phyloP scores from a whole-genome alignment of 2,329 filamentous ascomycete genomes.

The Neopestalotiopsis clavispora region DNA sequence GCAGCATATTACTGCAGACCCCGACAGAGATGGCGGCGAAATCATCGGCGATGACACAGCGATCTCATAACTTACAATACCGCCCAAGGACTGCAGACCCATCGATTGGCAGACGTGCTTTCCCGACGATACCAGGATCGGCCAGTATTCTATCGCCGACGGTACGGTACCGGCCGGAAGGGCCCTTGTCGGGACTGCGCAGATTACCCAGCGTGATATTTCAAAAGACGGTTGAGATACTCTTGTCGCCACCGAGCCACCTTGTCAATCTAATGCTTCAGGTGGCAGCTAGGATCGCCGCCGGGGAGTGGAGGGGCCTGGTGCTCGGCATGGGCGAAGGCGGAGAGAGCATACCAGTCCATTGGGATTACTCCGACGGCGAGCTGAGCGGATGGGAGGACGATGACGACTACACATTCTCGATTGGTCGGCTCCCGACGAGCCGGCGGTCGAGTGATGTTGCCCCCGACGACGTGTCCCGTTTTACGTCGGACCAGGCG shows the following conservation, averaged over 20 bases:
- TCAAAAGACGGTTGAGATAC: conserved; percentile 75
- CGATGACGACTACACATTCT: conserved; percentile 45
- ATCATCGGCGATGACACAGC: conserved; percentile 38
- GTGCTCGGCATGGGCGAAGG: conserved; percentile 58
- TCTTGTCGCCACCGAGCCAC: conserved; percentile 81
- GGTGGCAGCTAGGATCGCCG: conserved; percentile 77
- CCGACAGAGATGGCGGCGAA: conserved; percentile 16
- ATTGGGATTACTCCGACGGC: conserved; percentile 67
- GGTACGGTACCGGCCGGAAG: conserved; percentile 39
- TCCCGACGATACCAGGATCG: conserved; percentile 71
- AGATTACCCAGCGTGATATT: conserved; percentile 69
- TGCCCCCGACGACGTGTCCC: background rate
- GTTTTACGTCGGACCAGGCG: background rate
- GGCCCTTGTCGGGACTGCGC: conserved; percentile 49
- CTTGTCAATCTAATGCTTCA: conserved; percentile 80
- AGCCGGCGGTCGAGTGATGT: conserved; percentile 24
- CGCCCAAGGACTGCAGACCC: conserved; percentile 59
- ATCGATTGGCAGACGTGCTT: conserved; percentile 57
- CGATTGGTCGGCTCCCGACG: conserved; percentile 21
- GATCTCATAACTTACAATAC: conserved; percentile 49
- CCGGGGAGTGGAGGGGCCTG: conserved; percentile 66
- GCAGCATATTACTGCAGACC: conserved; percentile 11
- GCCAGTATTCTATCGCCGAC: conserved; percentile 67
- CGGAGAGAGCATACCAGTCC: conserved; percentile 59
- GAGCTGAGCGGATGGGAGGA: conserved; percentile 59